Base-by-base conservation (phyloP, 1,284 basidiomycete species). In the Schizophyllum amplum region DNA sequence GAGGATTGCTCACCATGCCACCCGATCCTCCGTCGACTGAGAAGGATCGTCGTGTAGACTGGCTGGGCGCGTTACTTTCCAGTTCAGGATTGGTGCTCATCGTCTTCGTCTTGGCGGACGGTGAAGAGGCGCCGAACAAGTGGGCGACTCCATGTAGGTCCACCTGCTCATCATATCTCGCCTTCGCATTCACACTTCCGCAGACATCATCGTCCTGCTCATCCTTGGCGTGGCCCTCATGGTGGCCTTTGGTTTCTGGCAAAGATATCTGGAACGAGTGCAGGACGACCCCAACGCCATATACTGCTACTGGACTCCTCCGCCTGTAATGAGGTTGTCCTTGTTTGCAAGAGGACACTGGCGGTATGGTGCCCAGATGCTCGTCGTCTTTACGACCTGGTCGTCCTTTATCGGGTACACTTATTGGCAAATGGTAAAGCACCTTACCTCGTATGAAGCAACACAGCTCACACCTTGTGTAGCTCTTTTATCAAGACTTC, bases 191-290 rank as follows among this genome's bases (percentile, higher is more conserved):
- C 33, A 42, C 7, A 3, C 4, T 2, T 17, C 17, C 2, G 11
- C 56, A 81, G 81, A 83, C 67, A 81, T 84, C 60, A 78, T 85
- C 57, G 78, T 78, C 0, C 72, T 90, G 11, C 73, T 94, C 13
- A 74, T 90, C 50, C 60, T 87, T 25, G 84, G 87, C 17, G 69
- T 89, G 4, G 1, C 86, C 13, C 65, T 90, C 17, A 63, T 90
- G 13, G 71, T 67, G 1, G 62, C 72, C 1, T 94, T 94, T 71
- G 63, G 88, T 59, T 65, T 74, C 25, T 94, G 88, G 88, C 84
- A 93, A 66, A 67, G 11, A 2, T 50, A 50, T 20, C 48, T 50
- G 4, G 48, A 50, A 21, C 20, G 24, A 2, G 20, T 50, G 48
- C 48, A 50, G 21, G 24, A 24, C 48, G 21, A 22, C 21, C 48